Evolutionary conservation across 345 rosid species (phyloP).

Genomic region (Acer saccharum): DNA sequence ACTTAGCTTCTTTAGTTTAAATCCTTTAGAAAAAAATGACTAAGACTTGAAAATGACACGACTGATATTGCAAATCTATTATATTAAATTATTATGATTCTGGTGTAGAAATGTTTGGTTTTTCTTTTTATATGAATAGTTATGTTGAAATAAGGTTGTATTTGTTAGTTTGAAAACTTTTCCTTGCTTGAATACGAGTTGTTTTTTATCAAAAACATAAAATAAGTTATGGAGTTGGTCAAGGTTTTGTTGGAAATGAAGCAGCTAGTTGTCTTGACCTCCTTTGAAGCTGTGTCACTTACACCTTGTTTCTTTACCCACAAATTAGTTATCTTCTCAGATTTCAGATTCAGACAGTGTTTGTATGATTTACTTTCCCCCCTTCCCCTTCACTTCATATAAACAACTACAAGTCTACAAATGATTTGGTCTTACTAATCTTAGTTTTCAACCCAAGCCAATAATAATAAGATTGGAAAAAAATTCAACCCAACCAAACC

Average conservation of each 20-base stretch:
- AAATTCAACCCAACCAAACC: too few relatives aligned
- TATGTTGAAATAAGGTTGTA: background rate
- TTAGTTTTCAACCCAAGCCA: background rate
- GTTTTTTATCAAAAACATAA: background rate
- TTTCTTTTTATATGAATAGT: background rate
- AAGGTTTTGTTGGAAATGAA: background rate
- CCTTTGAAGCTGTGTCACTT: background rate
- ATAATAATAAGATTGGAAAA: too few relatives aligned
- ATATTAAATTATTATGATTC: background rate
- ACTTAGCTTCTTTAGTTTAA: background rate
- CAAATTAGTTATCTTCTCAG: background rate
- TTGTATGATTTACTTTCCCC: background rate
- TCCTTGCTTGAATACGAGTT: background rate
- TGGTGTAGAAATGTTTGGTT: background rate
- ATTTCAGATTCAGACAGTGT: background rate
- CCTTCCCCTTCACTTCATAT: background rate
- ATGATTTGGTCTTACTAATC: background rate
- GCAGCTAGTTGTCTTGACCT: background rate
- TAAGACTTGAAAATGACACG: background rate
- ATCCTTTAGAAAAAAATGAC: too few relatives aligned
- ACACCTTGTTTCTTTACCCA: too few relatives aligned
- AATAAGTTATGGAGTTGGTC: background rate
- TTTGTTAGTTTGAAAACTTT: background rate
- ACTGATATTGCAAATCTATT: background rate
- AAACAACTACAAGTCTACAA: background rate